Evolutionary conservation across 352 stramenopile species (phyloP).

Genomic region (Phytophthora pisi): DNA sequence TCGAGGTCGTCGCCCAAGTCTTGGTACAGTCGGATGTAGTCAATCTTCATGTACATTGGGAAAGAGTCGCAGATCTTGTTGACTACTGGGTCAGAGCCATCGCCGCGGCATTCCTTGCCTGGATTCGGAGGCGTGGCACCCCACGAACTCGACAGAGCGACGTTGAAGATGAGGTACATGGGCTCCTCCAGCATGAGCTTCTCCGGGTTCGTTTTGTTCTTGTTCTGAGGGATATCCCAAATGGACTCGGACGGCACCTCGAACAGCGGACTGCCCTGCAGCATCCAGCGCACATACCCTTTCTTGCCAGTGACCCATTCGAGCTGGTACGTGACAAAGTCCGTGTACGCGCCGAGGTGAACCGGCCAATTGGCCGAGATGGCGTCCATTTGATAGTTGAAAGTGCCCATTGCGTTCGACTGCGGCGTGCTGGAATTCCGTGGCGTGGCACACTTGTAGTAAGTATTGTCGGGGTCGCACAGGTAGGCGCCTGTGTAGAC

Average conservation of each 20-base stretch:
- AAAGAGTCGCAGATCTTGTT: constrained; percentile 55
- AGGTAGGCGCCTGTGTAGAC: constrained; percentile 59
- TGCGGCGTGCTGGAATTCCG: constrained; percentile 32
- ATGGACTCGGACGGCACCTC: constrained; percentile 69
- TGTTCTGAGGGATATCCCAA: constrained; percentile 34
- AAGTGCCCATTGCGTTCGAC: constrained; percentile 49
- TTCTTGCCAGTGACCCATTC: constrained; percentile 42
- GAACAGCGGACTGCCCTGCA: constrained; percentile 83
- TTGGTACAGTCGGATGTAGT: constrained; percentile 90
- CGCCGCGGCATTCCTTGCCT: constrained; percentile 31
- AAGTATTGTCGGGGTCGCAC: constrained; percentile 53
- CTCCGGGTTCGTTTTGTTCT: constrained; percentile 49
- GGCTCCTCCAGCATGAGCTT: constrained; percentile 52
- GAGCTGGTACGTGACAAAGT: constrained; percentile 42
- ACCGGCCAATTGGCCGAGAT: constrained; percentile 80
- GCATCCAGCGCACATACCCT: constrained; percentile 49
- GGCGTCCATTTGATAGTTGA: constrained; percentile 47
- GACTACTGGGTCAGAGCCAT: constrained; percentile 21
- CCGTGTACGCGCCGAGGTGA: constrained; percentile 62
- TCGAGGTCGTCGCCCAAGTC: constrained; percentile 33
- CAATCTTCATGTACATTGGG: constrained; percentile 75
- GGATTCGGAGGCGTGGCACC: constrained; percentile 45
- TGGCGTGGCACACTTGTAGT: constrained; percentile 28
- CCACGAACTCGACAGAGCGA: constrained; percentile 52
- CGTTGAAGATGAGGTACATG: constrained; percentile 65